Evolutionary conservation across 768 basidiomycete species (phyloP).

Genomic region (Calocybe gangraenosa): DNA sequence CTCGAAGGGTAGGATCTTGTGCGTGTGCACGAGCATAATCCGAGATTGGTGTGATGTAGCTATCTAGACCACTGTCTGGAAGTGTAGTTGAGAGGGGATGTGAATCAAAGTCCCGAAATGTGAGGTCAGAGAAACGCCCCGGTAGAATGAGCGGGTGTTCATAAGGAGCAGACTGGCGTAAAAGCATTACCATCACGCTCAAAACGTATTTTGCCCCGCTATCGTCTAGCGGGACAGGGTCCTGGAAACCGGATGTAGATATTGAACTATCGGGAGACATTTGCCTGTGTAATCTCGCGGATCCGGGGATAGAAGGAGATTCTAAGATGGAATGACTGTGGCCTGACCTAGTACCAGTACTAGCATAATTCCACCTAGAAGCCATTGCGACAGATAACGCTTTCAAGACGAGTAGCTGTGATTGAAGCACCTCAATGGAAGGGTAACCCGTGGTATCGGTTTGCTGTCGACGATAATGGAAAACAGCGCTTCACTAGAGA

Average conservation of each 20-base stretch:
- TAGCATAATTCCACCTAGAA: slow-evolving; percentile 60
- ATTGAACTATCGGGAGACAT: slow-evolving; percentile 42
- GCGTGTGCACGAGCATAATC: slow-evolving; percentile 3
- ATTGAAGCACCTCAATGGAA: slow-evolving; percentile 74
- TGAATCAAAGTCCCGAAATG: slow-evolving; percentile 71
- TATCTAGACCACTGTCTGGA: slow-evolving; percentile 11
- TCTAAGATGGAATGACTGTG: slow-evolving; percentile 32
- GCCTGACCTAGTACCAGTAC: slow-evolving; percentile 39
- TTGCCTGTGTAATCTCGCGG: slow-evolving; percentile 27
- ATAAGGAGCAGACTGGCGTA: slow-evolving; percentile 62
- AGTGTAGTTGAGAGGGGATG: slow-evolving; percentile 31
- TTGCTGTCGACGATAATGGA: slow-evolving; percentile 35
- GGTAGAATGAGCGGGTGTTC: slow-evolving; percentile 54
- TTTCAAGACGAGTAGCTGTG: slow-evolving; percentile 82
- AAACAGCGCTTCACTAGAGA: neutral
- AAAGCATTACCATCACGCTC: slow-evolving; percentile 78
- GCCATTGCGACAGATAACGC: slow-evolving; percentile 75
- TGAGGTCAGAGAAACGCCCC: slow-evolving; percentile 54
- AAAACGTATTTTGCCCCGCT: slow-evolving; percentile 76
- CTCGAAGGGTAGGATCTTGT: slow-evolving; percentile 25
- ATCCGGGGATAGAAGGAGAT: slow-evolving; percentile 31
- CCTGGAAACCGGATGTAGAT: slow-evolving; percentile 44
- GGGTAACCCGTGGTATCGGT: slow-evolving; percentile 46
- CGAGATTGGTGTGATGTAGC: slow-evolving; percentile 2
- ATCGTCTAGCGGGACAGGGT: slow-evolving; percentile 76